These are phyloP conservation scores for Exophiala bonariae DNA, from an alignment of 2,329 filamentous ascomycete species.

Conservation along the genomic window DNA sequence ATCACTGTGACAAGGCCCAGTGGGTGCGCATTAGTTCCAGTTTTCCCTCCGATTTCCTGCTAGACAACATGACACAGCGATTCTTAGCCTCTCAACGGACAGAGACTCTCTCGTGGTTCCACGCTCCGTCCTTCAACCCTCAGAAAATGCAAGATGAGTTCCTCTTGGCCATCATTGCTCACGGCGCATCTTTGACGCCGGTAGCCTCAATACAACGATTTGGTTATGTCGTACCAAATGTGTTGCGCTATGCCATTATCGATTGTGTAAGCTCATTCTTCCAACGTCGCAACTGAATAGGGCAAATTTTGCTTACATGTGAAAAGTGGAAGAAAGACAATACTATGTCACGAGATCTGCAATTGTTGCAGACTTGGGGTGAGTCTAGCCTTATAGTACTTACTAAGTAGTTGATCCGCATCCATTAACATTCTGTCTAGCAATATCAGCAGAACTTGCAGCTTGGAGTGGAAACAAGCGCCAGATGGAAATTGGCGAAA, in stretches of 20 bases:
- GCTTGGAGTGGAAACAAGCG: slow-evolving; percentile 39
- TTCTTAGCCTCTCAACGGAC: slow-evolving; percentile 32
- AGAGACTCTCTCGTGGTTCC: slow-evolving; percentile 37
- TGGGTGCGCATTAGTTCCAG: slow-evolving; percentile 47
- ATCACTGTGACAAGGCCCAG: background rate
- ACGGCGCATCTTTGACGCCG: slow-evolving; percentile 38
- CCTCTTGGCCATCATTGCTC: slow-evolving; percentile 38
- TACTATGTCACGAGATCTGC: slow-evolving; percentile 1
- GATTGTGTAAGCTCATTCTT: background rate
- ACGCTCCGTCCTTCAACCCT: slow-evolving; percentile 38
- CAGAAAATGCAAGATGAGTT: slow-evolving; percentile 40
- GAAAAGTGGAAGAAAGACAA: background rate
- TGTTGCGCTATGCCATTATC: slow-evolving; percentile 33
- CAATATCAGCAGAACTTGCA: slow-evolving; percentile 34
- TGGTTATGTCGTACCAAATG: slow-evolving; percentile 44
- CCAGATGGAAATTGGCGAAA: slow-evolving; percentile 41
- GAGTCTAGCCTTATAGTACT: too few species aligned
- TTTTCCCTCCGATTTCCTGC: slow-evolving; percentile 40
- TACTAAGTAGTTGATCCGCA: too few species aligned
- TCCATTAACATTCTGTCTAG: slow-evolving; percentile 36
- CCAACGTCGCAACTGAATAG: too few species aligned
- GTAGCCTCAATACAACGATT: slow-evolving; percentile 40
- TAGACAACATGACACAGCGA: slow-evolving; percentile 41
- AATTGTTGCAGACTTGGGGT: too few species aligned
- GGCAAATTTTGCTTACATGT: too few species aligned